phyloP scores from a whole-genome alignment of 352 stramenopile species.

The Salisapilia sapeloensis region DNA sequence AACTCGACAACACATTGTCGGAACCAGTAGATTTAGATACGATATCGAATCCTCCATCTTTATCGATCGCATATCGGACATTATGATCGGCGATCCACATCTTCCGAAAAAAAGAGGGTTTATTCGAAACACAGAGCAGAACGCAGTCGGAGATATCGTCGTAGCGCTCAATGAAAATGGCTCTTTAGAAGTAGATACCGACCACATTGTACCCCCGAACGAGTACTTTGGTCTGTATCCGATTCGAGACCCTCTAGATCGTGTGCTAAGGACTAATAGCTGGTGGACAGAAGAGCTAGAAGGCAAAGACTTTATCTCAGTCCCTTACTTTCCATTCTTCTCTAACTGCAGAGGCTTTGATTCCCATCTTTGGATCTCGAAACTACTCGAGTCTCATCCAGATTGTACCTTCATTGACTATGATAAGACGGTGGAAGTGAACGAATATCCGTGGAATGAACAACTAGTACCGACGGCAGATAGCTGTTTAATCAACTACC shows the following conservation, averaged over 20 bases:
- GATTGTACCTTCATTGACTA: slow-evolving; percentile 81
- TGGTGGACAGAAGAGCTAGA: slow-evolving; percentile 70
- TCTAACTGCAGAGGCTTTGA: slow-evolving; percentile 92
- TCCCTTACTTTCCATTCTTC: slow-evolving; percentile 94
- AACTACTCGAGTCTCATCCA: slow-evolving; percentile 90
- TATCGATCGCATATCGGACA: slow-evolving; percentile 84
- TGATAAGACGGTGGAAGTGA: slow-evolving; percentile 81
- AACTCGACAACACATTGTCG: slow-evolving; percentile 23
- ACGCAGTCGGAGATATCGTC: slow-evolving; percentile 16
- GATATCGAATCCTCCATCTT: slow-evolving; percentile 70
- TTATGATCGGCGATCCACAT: slow-evolving; percentile 78
- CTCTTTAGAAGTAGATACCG: slow-evolving; percentile 6
- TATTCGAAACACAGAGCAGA: slow-evolving; percentile 44
- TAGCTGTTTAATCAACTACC: slow-evolving; percentile 52
- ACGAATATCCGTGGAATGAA: slow-evolving; percentile 83
- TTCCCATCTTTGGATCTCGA: slow-evolving; percentile 85
- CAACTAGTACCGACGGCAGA: slow-evolving; percentile 67
- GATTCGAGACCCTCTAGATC: slow-evolving; percentile 16
- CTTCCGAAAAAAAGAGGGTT: slow-evolving; percentile 30
- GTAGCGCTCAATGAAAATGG: slow-evolving; percentile 2
- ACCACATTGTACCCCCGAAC: slow-evolving; percentile 17
- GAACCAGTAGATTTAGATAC: slow-evolving; percentile 32
- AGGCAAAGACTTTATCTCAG: slow-evolving; percentile 45
- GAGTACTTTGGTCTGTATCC: slow-evolving; percentile 44
- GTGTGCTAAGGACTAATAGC: slow-evolving; percentile 20